Conservation (phyloP, 2,329 filamentous ascomycete genomes). For the Calonectria naviculata region DNA sequence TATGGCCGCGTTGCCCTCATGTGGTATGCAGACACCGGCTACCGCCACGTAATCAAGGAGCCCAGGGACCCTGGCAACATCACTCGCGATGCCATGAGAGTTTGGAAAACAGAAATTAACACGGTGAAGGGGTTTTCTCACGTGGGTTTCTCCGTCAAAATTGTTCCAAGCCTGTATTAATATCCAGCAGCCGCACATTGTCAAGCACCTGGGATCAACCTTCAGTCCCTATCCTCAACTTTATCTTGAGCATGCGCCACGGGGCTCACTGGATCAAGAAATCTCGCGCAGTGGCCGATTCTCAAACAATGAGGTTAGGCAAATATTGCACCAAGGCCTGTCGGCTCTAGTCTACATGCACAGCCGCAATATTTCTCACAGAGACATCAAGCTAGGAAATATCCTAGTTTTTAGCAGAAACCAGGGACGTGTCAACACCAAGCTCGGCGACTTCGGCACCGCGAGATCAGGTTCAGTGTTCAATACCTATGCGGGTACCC, state of each 20-base stretch:
- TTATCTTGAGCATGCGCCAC: neutral
- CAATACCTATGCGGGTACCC: neutral
- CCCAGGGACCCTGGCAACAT: neutral
- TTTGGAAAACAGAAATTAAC: neutral
- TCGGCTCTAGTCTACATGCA: neutral
- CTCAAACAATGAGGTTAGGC: neutral
- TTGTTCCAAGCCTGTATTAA: neutral
- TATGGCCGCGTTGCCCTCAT: neutral
- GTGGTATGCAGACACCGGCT: neutral
- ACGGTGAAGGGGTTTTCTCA: neutral
- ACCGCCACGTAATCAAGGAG: neutral
- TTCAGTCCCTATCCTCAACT: neutral
- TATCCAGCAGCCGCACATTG: neutral
- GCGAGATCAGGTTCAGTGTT: neutral
- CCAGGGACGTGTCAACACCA: neutral
- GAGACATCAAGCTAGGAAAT: neutral
- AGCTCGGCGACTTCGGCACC: neutral
- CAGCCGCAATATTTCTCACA: neutral
- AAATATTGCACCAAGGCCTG: neutral
- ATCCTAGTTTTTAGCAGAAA: neutral
- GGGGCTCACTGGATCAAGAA: neutral
- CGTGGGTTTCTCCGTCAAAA: neutral
- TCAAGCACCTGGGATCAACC: neutral
- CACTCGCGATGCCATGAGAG: neutral
- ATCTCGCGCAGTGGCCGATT: neutral